Base-by-base conservation (phyloP, 352 stramenopile species). In the Peronospora belbahrii region DNA sequence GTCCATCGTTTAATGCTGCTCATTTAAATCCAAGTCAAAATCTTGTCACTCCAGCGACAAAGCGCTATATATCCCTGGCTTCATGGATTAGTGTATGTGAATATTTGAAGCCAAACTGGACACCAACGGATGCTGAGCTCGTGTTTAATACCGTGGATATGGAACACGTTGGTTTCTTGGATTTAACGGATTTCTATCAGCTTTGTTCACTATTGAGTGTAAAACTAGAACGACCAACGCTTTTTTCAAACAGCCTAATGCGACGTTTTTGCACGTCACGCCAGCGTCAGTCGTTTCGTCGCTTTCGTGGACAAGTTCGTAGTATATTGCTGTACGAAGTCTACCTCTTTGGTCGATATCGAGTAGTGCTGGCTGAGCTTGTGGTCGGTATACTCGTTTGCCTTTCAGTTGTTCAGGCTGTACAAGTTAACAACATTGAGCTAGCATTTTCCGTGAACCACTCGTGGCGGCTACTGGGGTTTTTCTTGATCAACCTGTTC, bases 391-490 rank as follows among this genome's bases (percentile, higher is more conserved):
- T 70, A 39, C 56, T 91, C 19, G 88, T 91, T 50, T 83, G 74
- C 44, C 59, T 88, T 5, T 88, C 74, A 5, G 75, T 91, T 31
- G 59, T 88, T 11, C 80, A 91, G 39, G 74, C 80, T 15, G 66
- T 88, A 17, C 80, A 91, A 42, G 80, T 91, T 4, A 91, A 91
- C 71, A 86, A 88, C 48, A 85, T 88, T 34, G 40, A 75, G 25
- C 40, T 88, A 6, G 79, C 80, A 20, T 88, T 88, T 42, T 86
- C 74, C 0, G 67, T 74, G 13, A 86, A 91, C 50, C 64, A 63
- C 7, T 80, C 67, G 20, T 91, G 80, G 80, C 76, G 80, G 2
- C 45, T 88, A 19, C 58, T 88, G 6, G 80, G 80, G 6, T 77
- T 88, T 32, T 65, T 70, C 19, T 45, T 91, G 34, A 43, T 91